Conservation (phyloP, 1,139 yeast genomes). For the Candida freyschussii region DNA sequence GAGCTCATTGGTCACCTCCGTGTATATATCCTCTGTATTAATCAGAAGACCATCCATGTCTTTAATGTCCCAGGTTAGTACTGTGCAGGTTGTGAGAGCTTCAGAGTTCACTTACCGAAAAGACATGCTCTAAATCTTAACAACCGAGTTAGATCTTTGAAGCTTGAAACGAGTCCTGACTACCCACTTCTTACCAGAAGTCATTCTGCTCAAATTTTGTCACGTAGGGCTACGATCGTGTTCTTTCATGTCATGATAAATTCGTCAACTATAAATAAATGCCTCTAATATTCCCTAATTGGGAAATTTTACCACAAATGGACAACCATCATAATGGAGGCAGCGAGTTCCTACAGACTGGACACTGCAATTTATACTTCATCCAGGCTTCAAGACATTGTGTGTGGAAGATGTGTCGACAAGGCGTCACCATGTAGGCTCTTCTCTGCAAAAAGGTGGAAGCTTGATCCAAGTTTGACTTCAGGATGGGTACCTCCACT, state of each 20-base stretch:
- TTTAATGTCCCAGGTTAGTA: conserved; percentile 13
- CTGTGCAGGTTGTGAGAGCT: not conserved
- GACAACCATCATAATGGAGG: conserved; percentile 68
- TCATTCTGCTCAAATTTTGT: too few relatives aligned
- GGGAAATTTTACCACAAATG: too few relatives aligned
- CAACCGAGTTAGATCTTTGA: conserved; percentile 1
- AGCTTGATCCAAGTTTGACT: conserved; percentile 28
- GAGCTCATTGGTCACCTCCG: conserved; percentile 64
- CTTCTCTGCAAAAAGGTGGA: conserved; percentile 34
- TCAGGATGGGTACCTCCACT: conserved; percentile 55
- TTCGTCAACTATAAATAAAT: too few relatives aligned
- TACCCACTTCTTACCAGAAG: too few relatives aligned
- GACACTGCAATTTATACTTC: conserved; percentile 89
- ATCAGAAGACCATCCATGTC: conserved; percentile 95
- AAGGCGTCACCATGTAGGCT: conserved; percentile 84
- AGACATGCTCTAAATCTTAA: conserved; percentile 68
- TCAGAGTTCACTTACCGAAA: conserved; percentile 48
- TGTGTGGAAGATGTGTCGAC: conserved; percentile 84
- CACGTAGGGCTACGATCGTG: too few relatives aligned
- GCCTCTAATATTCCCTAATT: too few relatives aligned
- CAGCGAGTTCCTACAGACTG: conserved; percentile 80
- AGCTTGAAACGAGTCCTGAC: too few relatives aligned
- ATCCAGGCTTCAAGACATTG: conserved; percentile 90
- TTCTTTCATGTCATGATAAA: too few relatives aligned
- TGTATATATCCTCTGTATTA: conserved; percentile 88